Evolutionary conservation across 2,329 filamentous ascomycete genomes (phyloP).

Genomic region (Ophiostoma quercus): DNA sequence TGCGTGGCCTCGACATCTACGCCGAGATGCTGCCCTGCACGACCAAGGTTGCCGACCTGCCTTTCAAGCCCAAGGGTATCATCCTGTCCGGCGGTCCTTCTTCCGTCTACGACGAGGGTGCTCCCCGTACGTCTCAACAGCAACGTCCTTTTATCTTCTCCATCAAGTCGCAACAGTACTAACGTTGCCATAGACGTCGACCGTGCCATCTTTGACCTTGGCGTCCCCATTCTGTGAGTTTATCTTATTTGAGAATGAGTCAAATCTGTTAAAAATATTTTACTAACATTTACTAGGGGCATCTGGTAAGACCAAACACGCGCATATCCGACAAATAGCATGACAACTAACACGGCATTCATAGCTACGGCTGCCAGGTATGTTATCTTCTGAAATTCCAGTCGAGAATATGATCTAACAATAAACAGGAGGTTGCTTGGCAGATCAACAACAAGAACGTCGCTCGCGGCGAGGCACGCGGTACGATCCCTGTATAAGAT

Average conservation of each 20-base stretch:
- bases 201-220: conserved; percentile 66
- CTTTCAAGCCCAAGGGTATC: conserved; percentile 77
- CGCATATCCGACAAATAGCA: not conserved
- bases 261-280: too few species aligned
- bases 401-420: not conserved
- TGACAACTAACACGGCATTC: not conserved
- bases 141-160: not conserved
- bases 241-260: not conserved
- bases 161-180: not conserved
- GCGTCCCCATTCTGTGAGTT: conserved; percentile 32
- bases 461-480: conserved; percentile 56
- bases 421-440: conserved; percentile 26
- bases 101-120: conserved; percentile 26
- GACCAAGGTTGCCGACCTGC: conserved; percentile 69
- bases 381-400: not conserved
- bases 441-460: conserved; percentile 49
- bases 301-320: conserved; percentile 13
- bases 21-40: conserved; percentile 86
- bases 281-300: not conserved
- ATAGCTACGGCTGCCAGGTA: conserved; percentile 14
- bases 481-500: not conserved
- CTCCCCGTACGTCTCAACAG: conserved; percentile 37
- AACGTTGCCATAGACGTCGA: conserved; percentile 55
- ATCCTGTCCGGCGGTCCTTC: conserved; percentile 54
- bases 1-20: conserved; percentile 67